These are phyloP conservation scores for Euphorbia pulcherrima DNA, from an alignment of 345 rosid genomes.

Conservation along the genomic window DNA sequence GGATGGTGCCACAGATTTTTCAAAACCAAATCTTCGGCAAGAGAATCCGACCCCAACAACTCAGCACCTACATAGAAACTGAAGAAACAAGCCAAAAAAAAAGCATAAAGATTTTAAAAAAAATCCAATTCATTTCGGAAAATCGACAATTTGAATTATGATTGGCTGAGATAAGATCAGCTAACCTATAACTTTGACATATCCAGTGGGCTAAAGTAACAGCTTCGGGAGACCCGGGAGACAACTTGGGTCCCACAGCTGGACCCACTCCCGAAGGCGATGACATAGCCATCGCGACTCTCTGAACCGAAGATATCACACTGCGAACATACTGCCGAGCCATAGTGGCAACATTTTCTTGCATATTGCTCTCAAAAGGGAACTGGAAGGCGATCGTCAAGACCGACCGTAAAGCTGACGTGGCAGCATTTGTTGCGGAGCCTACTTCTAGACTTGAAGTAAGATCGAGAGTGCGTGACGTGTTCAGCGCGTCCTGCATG, in stretches of 20 bases:
- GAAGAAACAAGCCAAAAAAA: slow-evolving; percentile 16
- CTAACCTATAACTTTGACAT: slow-evolving; percentile 74
- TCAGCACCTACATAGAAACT: slow-evolving; percentile 76
- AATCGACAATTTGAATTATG: background rate
- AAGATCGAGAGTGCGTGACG: slow-evolving; percentile 78
- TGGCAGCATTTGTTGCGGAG: slow-evolving; percentile 42
- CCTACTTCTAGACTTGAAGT: slow-evolving; percentile 95
- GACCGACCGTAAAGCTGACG: slow-evolving; percentile 68
- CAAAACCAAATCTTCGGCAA: slow-evolving; percentile 50
- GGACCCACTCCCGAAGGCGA: slow-evolving; percentile 80
- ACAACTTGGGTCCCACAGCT: slow-evolving; percentile 57
- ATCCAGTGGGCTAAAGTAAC: slow-evolving; percentile 88
- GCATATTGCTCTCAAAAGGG: slow-evolving; percentile 81
- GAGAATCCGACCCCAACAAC: slow-evolving; percentile 57
- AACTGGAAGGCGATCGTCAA: slow-evolving; percentile 98
- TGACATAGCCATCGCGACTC: slow-evolving; percentile 92
- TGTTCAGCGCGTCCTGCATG: slow-evolving; percentile 45
- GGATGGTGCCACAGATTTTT: slow-evolving; percentile 84
- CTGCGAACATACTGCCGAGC: slow-evolving; percentile 89
- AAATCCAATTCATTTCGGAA: background rate
- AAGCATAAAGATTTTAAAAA: slow-evolving; percentile 2
- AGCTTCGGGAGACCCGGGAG: slow-evolving; percentile 93
- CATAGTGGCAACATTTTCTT: slow-evolving; percentile 91
- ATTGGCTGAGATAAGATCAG: slow-evolving; percentile 6
- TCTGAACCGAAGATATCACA: slow-evolving; percentile 90